Evolutionary conservation across 2,329 filamentous ascomycete genomes (phyloP).

Genomic region (Diaporthe sp.): DNA sequence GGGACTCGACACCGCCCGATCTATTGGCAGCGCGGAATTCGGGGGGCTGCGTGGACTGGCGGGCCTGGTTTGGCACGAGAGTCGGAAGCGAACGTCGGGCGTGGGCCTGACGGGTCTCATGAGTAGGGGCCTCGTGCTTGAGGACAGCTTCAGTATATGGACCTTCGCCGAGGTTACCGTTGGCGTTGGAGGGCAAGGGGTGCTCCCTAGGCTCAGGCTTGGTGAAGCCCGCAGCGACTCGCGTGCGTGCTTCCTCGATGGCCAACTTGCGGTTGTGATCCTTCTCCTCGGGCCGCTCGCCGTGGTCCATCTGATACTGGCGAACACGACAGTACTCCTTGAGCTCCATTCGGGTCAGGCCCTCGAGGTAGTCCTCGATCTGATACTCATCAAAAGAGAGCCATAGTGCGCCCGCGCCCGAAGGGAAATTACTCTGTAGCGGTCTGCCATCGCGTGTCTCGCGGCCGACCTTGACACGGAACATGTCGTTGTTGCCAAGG

Average conservation of each 20-base stretch:
- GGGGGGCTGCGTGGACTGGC: conserved; percentile 50
- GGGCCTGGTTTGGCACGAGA: conserved; percentile 49
- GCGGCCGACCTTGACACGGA: conserved; percentile 72
- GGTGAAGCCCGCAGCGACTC: conserved; percentile 52
- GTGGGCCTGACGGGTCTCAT: conserved; percentile 60
- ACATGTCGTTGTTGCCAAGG: conserved; percentile 73
- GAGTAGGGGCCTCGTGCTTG: conserved; percentile 43
- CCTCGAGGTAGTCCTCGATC: conserved; percentile 68
- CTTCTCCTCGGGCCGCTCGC: conserved; percentile 63
- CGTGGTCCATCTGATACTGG: conserved; percentile 68
- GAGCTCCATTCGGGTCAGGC: conserved; percentile 66
- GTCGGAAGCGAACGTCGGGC: conserved; percentile 49
- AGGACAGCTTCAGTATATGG: conserved; percentile 32
- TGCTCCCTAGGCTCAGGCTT: conserved; percentile 42
- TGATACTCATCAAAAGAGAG: conserved; percentile 73
- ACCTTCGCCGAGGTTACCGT: conserved; percentile 36
- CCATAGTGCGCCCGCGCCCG: conserved; percentile 72
- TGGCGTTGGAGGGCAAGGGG: conserved; percentile 35
- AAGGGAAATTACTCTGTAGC: conserved; percentile 71
- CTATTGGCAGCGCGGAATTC: conserved; percentile 54
- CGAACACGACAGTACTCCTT: conserved; percentile 76
- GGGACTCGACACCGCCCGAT: conserved; percentile 47
- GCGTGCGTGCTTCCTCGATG: conserved; percentile 63
- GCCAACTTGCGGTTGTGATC: conserved; percentile 65
- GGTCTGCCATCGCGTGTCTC: conserved; percentile 72